Base-by-base conservation (phyloP, 495 filamentous ascomycete genomes). In the Podospora australis region DNA sequence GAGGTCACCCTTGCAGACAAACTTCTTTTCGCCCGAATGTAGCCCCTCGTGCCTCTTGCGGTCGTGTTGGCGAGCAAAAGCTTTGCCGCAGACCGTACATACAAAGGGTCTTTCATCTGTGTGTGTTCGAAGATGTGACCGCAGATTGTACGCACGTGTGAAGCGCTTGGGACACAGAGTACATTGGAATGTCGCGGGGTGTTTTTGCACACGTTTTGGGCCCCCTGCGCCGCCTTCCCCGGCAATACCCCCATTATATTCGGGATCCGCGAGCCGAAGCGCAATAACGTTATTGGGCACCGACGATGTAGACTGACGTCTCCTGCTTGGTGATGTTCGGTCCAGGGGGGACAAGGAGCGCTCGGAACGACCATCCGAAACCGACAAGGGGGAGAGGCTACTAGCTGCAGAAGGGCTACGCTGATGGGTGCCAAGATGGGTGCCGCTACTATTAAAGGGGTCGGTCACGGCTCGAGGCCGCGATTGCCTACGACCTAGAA, bases 51-150 rank as follows among this genome's bases (percentile, higher is more conserved):
- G 89, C 17, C 89, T 79, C 67, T 94, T 95, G 26, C 90, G 81
- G 64, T 95, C 89, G 53, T 94, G 89, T 62, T 95, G 88, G n/a
- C 89, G 81, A 16, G 89, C 89, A 64, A 95, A 95, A 2, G 92
- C 92, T 69, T 98, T 98, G 50, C 89, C 87, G 59, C 92, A 98
- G 25, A 97, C 87, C 0, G 87, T 91, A 53, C 89, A 95, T n/a
- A 95, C 87, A 49, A 95, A 95, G 3, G 90, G 89, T 20, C 90
- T 76, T 68, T 95, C 89, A 63, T 95, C 88, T 0, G 89, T 95
- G 62, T 95, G 89, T 0, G 90, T 95, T 19, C 89, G 87, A 22
- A 95, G 73, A 65, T 95, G 89, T n/a, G 87, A 91, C 6, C 89
- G 84, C 14, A 95, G 67, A 50, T 95, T 95, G 63, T 95, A 92